Base-by-base conservation (phyloP, 2,329 filamentous ascomycete genomes). In the Rutstroemia sp. region DNA sequence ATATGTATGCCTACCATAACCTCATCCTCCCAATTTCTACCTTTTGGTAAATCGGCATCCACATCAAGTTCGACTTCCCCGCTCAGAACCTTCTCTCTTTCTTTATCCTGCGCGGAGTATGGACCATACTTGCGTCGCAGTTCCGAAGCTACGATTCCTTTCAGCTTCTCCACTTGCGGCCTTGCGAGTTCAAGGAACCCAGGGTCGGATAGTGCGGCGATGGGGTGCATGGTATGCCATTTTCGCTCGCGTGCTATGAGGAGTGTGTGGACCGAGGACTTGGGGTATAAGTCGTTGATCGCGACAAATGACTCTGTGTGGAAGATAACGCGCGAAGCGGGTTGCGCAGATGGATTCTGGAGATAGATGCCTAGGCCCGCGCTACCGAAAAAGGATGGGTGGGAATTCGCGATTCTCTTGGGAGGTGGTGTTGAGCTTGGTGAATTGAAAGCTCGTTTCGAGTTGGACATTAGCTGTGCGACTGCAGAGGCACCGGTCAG, bases 281-380 rank as follows among this genome's bases (percentile, higher is more conserved):
- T 99, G 8, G 94, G 92, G 68, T 83, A 99, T 59, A 83, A 76
- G 73, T 99, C 94, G 64, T 86, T 79, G 69, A 97, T 88, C 19
- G 84, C 80, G 51, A 92, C 88, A 62, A 87, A 89, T 58, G 83
- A 73, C n/a, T 81, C 76, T 61, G 82, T 81, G 70, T 84, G 76
- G 66, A 83, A 85, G 54, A 94, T 76, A 1, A 91, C 80, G 8
- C 79, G 73, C 25, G 75, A 77, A 5, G 77, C 62, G 1, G 83
- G 78, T 64, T 82, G 86, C 1, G 77, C 74, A 37, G 79, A 75
- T 0, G 89, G 89, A 53, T 82, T 72, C 7, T 73, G 65, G 27
- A 87, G 84, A 71, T 94, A 94, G 19, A 76, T 73, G 45, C 82
- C 81, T 0, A 94, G 78, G 0, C 78, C 86, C 60, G 86, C 78